Evolutionary conservation across 1,139 yeast species (phyloP).

Genomic region (Magnusiomyces suaveolens): DNA sequence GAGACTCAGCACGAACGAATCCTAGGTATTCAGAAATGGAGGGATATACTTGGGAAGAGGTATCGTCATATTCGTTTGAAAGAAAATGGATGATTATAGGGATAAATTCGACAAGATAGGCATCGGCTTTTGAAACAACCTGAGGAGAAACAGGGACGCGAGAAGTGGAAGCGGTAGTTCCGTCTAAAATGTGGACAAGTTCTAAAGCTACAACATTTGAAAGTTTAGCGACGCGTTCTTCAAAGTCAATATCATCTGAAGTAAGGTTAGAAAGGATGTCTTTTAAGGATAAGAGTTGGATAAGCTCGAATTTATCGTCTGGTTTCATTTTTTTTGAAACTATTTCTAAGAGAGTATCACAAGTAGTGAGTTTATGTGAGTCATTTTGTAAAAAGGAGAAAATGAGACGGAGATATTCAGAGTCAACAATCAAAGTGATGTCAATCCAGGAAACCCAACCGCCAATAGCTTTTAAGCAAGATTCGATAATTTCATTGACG

Average conservation of each 20-base stretch:
- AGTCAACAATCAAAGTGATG: constrained; percentile 63
- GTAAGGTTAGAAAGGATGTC: constrained; percentile 37
- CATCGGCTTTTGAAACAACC: constrained; percentile 32
- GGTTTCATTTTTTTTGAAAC: constrained; percentile 89
- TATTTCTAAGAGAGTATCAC: constrained; percentile 69
- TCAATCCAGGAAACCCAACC: constrained; percentile 94
- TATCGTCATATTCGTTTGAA: constrained; percentile 79
- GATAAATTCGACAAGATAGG: constrained; percentile 50
- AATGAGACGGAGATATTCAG: constrained; percentile 52
- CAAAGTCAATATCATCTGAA: constrained; percentile 52
- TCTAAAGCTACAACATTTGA: constrained; percentile 70
- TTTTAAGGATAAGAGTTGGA: constrained; percentile 60
- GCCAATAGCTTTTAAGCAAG: constrained; percentile 63
- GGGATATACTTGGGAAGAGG: constrained; percentile 72
- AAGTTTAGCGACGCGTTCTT: constrained; percentile 68
- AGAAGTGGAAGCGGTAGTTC: constrained; percentile 29
- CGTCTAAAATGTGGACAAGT: constrained; percentile 55
- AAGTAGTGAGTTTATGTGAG: constrained; percentile 44
- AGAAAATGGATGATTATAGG: constrained; percentile 67
- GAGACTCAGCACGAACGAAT: constrained; percentile 50
- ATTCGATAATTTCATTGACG: constrained; percentile 42
- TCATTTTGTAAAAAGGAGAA: constrained; percentile 46
- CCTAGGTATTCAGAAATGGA: constrained; percentile 67
- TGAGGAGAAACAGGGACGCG: constrained; percentile 16
- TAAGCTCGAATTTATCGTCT: constrained; percentile 67